Evolutionary conservation across 495 filamentous ascomycete species (phyloP), one percentile per base, ranked within the genome.

Genomic region (Astrothelium macrocarpum): DNA sequence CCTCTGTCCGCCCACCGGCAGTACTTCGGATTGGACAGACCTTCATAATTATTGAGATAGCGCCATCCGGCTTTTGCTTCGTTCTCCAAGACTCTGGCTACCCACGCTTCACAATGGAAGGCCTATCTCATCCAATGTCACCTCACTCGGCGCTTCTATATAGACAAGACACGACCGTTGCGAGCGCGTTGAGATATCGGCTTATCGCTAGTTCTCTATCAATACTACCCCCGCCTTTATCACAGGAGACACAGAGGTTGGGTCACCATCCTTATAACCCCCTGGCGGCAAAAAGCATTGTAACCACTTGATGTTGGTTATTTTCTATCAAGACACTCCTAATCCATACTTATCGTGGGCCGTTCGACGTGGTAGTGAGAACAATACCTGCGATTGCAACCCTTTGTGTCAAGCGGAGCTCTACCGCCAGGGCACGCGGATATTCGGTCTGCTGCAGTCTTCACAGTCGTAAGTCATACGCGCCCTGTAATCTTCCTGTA

Each of bases 391-490:
- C 45, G 20, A 49, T 18, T 49, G 45, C 45, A 49, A 49, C 1
- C 45, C 45, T 49, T 49, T 49, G 45, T n/a, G 20, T 49, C 45
- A 49, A 49, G 45, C n/a, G 20, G 45, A 16, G 45, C 45, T 49
- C 5, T 16, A 20, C 45, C 45, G 20, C 45, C 20, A 5, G 12
- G 36, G 14, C 45, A 16, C n/a, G 10, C 45, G 12, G 45, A 49
- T 16, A 16, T 20, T 23, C 20, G n/a, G n/a, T 49, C n/a, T 49
- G 12, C 45, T 49, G 45, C 5, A 18, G 5, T 23, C 11, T 18
- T 49, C 45, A 49, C 45, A 49, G 20, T 5, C 20, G 1, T 49
- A 49, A 23, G 45, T 49, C 45, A 49, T 49, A 5, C 45, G 20
- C 12, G 20, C 45, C 11, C n/a, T 49, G 5, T 23, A 20, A 49